Percentiles rank a stretch among this genome's conserved stretches.
Evolutionary conservation across 177 flowering plant species (phyloP).

Genomic region (Vitis hybrid): DNA sequence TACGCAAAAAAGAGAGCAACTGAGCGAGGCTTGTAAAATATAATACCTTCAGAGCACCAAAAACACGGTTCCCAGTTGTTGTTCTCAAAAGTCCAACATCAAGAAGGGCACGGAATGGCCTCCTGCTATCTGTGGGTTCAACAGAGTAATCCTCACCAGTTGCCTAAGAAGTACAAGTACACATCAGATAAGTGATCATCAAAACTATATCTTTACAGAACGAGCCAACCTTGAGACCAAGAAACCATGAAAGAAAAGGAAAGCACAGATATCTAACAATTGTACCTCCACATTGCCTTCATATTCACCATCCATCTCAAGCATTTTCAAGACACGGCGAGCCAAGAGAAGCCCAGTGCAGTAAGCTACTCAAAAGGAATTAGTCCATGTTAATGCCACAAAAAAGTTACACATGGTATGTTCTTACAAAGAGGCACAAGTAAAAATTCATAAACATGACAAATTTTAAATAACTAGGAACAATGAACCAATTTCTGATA

Average conservation of each 20-base stretch:
- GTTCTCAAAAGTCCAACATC: constrained; percentile 92
- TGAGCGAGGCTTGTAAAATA: not conserved
- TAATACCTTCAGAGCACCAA: constrained; percentile 96
- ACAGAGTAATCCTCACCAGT: constrained; percentile 93
- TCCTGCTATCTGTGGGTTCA: constrained; percentile 80
- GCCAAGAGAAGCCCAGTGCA: constrained; percentile 94
- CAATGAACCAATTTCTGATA: too few species aligned
- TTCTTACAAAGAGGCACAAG: too few species aligned
- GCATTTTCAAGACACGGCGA: constrained; percentile 79
- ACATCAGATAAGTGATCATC: too few species aligned
- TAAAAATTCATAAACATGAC: too few species aligned
- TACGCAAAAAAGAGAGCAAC: too few species aligned
- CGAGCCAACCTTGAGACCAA: not conserved
- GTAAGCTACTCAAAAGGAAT: constrained; percentile 48
- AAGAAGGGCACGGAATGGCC: constrained; percentile 98
- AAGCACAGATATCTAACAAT: not conserved
- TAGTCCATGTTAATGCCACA: not conserved
- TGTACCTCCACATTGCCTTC: constrained; percentile 91
- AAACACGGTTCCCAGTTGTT: constrained; percentile 93
- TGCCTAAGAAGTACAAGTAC: constrained; percentile 43
- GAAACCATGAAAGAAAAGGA: not conserved
- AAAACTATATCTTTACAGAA: too few species aligned
- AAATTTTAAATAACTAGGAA: too few species aligned
- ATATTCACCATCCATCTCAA: constrained; percentile 86
- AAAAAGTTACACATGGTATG: too few species aligned